Conservation (phyloP, 2,329 filamentous ascomycete genomes). For the Colletotrichum ledebouriae region DNA sequence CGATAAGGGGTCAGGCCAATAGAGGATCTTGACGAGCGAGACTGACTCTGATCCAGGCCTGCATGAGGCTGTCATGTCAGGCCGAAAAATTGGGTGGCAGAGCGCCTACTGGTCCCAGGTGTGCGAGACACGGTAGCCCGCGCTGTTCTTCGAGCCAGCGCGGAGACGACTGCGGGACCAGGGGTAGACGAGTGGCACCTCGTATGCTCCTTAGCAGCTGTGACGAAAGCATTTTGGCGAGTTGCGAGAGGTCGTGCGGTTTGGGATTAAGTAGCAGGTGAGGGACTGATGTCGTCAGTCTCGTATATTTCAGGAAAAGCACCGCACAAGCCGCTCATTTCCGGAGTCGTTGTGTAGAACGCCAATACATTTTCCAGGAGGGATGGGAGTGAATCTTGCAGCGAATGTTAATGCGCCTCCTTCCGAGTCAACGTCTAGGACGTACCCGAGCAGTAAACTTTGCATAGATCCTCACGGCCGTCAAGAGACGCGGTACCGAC, state of each 20-base stretch:
- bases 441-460: constrained; percentile 8
- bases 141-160: constrained; percentile 14
- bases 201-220: constrained; percentile 21
- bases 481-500: constrained; percentile 1
- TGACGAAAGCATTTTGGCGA: constrained; percentile 19
- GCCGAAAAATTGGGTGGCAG: constrained; percentile 38
- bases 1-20: constrained; percentile 36
- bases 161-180: constrained; percentile 14
- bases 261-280: constrained; percentile 35
- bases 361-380: constrained; percentile 1
- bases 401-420: not conserved
- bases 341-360: constrained; percentile 24
- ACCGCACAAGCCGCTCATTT: constrained; percentile 10
- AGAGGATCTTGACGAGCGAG: constrained; percentile 38
- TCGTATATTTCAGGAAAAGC: constrained; percentile 30
- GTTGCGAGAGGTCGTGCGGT: constrained; percentile 34
- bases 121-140: constrained; percentile 9
- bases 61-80: constrained; percentile 39
- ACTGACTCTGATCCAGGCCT: constrained; percentile 41
- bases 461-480: constrained; percentile 4
- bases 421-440: not conserved
- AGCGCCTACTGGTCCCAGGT: constrained; percentile 12
- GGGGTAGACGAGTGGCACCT: constrained; percentile 30
- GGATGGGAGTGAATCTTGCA: not conserved
- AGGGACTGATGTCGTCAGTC: constrained; percentile 37